A percentile compares a stretch with the other conserved stretches of the same genome.
These are phyloP conservation scores for Sporothrix inflata DNA, from an alignment of 2,329 filamentous ascomycete genomes.

Conservation along the genomic window DNA sequence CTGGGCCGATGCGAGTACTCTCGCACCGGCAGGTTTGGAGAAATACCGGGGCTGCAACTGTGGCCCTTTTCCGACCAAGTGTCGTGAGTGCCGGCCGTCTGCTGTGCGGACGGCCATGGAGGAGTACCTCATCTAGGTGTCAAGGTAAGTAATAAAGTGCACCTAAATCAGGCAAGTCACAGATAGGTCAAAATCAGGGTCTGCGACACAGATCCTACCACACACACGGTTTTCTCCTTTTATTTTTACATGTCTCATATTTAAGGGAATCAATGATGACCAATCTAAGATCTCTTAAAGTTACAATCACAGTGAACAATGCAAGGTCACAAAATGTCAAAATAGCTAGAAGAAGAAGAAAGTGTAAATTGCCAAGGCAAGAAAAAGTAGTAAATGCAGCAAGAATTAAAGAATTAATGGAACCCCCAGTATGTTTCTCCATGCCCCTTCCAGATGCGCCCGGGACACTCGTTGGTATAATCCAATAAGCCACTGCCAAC, in stretches of 20 bases:
- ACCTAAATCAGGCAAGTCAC: background rate
- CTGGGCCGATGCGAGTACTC: too few relatives aligned
- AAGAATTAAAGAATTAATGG: slow-evolving; percentile 16
- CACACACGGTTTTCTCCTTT: too few relatives aligned
- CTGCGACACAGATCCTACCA: background rate
- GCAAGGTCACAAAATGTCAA: background rate
- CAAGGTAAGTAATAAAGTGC: too few relatives aligned
- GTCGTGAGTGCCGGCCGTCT: background rate
- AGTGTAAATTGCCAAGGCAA: background rate
- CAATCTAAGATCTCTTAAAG: background rate
- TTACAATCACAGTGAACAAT: background rate
- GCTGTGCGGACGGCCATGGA: background rate
- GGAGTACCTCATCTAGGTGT: background rate
- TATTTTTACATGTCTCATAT: background rate
- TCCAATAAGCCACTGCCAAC: background rate
- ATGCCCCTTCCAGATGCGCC: background rate
- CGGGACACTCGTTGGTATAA: background rate
- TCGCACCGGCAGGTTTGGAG: background rate
- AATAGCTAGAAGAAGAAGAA: background rate
- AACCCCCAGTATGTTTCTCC: background rate
- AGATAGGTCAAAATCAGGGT: background rate
- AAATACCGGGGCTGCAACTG: slow-evolving; percentile 1
- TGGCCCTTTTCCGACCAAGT: background rate
- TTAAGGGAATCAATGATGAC: background rate
- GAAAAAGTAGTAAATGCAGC: background rate